Percentiles rank a stretch among this genome's conserved stretches.
Conservation (phyloP, 1,284 basidiomycete species). For the Puccinia triticina region DNA sequence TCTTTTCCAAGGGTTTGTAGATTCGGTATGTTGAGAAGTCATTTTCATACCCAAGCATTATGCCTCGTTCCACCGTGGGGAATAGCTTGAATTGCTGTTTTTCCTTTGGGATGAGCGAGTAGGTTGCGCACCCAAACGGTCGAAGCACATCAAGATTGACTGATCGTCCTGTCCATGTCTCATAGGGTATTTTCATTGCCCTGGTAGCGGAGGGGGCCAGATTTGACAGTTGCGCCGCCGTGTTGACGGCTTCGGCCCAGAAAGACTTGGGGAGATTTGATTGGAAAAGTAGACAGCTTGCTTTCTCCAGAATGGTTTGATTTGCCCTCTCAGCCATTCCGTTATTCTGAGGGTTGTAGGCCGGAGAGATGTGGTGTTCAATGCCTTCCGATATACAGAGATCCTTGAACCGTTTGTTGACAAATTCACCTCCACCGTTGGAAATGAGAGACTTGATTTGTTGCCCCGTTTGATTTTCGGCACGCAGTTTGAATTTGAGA, state of each 20-base stretch:
- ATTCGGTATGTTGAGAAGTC: not conserved
- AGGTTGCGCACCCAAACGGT: not conserved
- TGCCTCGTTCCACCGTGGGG: too few relatives aligned
- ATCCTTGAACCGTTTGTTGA: not conserved
- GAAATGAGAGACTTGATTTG: not conserved
- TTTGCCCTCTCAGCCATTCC: not conserved
- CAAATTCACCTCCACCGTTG: slow-evolving; percentile 14
- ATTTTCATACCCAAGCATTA: not conserved
- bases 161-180: not conserved
- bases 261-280: not conserved
- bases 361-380: not conserved
- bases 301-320: not conserved
- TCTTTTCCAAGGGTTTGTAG: not conserved
- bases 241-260: slow-evolving; percentile 9
- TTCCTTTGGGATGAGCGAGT: not conserved
- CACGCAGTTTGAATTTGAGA: not conserved
- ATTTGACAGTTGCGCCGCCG: slow-evolving; percentile 1
- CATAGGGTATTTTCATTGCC: not conserved
- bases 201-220: not conserved
- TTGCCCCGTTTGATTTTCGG: not conserved
- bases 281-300: not conserved
- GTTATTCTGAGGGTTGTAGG: slow-evolving; percentile 11
- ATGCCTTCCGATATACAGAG: not conserved
- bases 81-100: not conserved
- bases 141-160: not conserved